A percentile compares a stretch with the other conserved stretches of the same genome.
Evolutionary conservation across 139 green algal genomes (phyloP).

Genomic region (Chlamydomonas incerta): DNA sequence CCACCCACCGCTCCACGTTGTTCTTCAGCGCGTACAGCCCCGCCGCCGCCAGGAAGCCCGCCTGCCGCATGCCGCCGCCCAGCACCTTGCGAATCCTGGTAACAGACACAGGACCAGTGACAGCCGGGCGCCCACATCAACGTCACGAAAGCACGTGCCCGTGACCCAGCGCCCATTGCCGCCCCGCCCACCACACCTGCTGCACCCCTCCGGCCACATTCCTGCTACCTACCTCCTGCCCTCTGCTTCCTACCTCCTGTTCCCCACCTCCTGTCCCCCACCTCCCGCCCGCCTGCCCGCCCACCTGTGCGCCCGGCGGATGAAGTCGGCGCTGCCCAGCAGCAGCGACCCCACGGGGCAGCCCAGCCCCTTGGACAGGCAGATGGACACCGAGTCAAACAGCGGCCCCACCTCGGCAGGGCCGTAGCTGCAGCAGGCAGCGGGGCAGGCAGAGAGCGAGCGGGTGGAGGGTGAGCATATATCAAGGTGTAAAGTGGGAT

Average conservation of each 20-base stretch:
- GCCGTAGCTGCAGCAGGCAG: conserved; percentile 1
- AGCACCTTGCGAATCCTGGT: conserved; percentile 72
- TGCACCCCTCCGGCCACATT: too few species aligned
- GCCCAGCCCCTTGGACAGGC: conserved; percentile 77
- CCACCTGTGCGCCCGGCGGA: conserved; percentile 37
- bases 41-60: conserved; percentile 65
- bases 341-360: conserved; percentile 77
- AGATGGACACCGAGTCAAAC: conserved; percentile 75
- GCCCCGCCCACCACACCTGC: too few species aligned
- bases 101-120: background rate
- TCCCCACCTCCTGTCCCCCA: too few species aligned
- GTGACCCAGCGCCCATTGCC: too few species aligned
- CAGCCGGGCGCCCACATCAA: too few species aligned
- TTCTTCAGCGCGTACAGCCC: conserved; percentile 58
- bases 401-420: conserved; percentile 41
- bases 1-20: conserved; percentile 56
- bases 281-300: background rate
- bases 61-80: conserved; percentile 82
- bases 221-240: too few species aligned
- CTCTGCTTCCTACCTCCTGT: too few species aligned
- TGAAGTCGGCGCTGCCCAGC: conserved; percentile 56
- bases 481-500: background rate
- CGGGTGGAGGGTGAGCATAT: background rate
- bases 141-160: too few species aligned
- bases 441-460: background rate